Base-by-base conservation (phyloP, 2,329 filamentous ascomycete species). In the Trichoderma guizhouense region DNA sequence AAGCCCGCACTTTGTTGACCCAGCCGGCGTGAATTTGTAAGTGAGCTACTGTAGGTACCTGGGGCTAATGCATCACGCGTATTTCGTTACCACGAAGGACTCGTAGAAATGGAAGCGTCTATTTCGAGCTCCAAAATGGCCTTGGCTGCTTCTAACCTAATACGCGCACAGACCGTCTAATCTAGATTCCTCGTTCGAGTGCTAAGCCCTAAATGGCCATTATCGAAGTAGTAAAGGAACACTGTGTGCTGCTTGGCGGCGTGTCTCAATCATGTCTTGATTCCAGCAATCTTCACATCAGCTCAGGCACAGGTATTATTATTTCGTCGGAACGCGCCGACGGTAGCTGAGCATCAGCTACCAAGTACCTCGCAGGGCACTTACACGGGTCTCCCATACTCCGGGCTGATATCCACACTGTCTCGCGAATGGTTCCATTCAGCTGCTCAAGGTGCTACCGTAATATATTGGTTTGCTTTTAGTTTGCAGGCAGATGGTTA, bases 151-250 rank as follows among this genome's bases (percentile, higher is more conserved):
- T 21, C 43, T 12, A 24, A 51, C 43, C 43, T 21, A 51, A 51
- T 51, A 65, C 30, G 36, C 66, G 66, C 66, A 69, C 66, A 51
- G 66, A 51, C 55, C 36, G 66, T 26, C 15, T 58, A 36, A 60
- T 43, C 55, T 43, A 32, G 34, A 60, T 51, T 51, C 53, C 9
- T 36, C 24, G 9, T 12, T 39, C 24, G 18, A 30, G 21, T 57
- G 63, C 63, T 57, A 39, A 28, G 21, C 47, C 47, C 2, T 26
- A 55, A 47, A 47, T 18, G 61, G 61, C 26, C 36, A 28, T 39
- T 24, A 30, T 30, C 51, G 24, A 67, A 30, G 64, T 53, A 30
- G 64, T 53, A 43, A 58, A 43, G 51, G 21, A 30, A 30, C 24
- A 43, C 21, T 30, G 15, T 15, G 51, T 30, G 61, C 34, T 63